Evolutionary conservation across 2,329 filamentous ascomycete genomes (phyloP).

Genomic region (Claviceps arundinis): DNA sequence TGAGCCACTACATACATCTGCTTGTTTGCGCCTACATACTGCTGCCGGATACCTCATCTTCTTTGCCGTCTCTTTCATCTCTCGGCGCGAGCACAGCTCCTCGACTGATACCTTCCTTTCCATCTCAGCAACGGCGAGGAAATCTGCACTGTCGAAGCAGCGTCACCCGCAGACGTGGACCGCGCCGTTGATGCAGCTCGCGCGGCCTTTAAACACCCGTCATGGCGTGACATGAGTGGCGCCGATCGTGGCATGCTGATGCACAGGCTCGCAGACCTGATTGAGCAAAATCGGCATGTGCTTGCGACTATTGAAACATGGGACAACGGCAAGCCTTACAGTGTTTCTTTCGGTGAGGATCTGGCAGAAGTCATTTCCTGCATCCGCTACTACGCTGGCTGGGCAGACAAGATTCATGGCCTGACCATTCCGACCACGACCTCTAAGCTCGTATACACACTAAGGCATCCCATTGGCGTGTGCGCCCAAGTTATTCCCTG

Average conservation of each 20-base stretch:
- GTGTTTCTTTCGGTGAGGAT: conserved; percentile 53
- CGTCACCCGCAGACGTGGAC: conserved; percentile 18
- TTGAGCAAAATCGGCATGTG: conserved; percentile 46
- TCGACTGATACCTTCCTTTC: not conserved
- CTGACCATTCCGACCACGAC: conserved; percentile 58
- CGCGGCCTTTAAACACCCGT: conserved; percentile 51
- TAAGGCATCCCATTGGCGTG: conserved; percentile 65
- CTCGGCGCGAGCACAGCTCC: too few relatives aligned
- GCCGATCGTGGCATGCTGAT: conserved; percentile 57
- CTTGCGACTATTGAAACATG: conserved; percentile 54
- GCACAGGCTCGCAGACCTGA: conserved; percentile 55
- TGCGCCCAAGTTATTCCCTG: conserved; percentile 63
- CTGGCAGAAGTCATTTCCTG: conserved; percentile 32
- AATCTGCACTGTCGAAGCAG: conserved; percentile 21
- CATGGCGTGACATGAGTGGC: conserved; percentile 55
- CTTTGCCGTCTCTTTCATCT: not conserved
- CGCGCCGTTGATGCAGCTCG: conserved; percentile 34
- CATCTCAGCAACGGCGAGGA: conserved; percentile 18
- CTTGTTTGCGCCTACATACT: too few relatives aligned
- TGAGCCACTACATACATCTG: not conserved
- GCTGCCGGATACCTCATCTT: not conserved
- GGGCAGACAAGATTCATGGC: conserved; percentile 66
- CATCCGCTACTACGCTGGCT: conserved; percentile 64
- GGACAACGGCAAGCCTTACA: conserved; percentile 64
- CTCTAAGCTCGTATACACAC: conserved; percentile 61